Evolutionary conservation across 768 basidiomycete species (phyloP).

Genomic region (Leccinum olivaceopallidum): DNA sequence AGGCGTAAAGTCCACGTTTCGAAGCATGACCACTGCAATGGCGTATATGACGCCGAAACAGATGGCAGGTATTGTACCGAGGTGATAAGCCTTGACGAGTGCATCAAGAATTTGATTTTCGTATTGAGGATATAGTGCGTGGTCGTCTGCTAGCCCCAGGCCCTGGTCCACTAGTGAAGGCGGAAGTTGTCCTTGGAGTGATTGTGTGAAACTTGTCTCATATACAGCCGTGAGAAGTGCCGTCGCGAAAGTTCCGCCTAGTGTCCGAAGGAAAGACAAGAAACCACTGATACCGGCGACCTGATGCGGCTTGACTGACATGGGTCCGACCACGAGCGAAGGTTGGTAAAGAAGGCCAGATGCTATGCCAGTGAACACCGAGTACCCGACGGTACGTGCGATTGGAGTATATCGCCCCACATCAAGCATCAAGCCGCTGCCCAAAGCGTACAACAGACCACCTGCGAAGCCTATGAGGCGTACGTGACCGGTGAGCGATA

Average conservation of each 20-base stretch:
- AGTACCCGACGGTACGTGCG: conserved; percentile 31
- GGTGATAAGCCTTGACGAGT: conserved; percentile 35
- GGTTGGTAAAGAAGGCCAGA: conserved; percentile 37
- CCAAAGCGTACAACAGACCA: conserved; percentile 34
- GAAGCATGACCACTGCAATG: conserved; percentile 31
- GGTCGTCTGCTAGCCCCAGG: conserved; percentile 32
- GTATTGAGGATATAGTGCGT: conserved; percentile 34
- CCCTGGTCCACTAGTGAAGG: conserved; percentile 32
- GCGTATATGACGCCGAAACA: conserved; percentile 36
- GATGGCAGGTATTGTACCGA: conserved; percentile 35
- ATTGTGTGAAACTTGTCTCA: conserved; percentile 34
- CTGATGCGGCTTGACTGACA: conserved; percentile 36
- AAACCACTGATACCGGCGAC: conserved; percentile 38
- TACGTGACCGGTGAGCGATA: conserved; percentile 34
- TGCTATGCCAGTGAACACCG: conserved; percentile 31
- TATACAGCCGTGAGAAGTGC: conserved; percentile 37
- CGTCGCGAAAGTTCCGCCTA: conserved; percentile 37
- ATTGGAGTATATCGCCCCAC: conserved; percentile 33
- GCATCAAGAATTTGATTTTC: conserved; percentile 33
- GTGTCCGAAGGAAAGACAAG: conserved; percentile 35
- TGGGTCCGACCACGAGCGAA: conserved; percentile 36
- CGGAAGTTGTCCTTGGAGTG: conserved; percentile 30
- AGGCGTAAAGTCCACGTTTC: conserved; percentile 34
- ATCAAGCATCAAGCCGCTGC: conserved; percentile 34
- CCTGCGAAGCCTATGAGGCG: conserved; percentile 33